Evolutionary conservation across 2,329 filamentous ascomycete genomes (phyloP), one percentile per base, ranked within the genome.

Genomic region (Epichloe hybrida): DNA sequence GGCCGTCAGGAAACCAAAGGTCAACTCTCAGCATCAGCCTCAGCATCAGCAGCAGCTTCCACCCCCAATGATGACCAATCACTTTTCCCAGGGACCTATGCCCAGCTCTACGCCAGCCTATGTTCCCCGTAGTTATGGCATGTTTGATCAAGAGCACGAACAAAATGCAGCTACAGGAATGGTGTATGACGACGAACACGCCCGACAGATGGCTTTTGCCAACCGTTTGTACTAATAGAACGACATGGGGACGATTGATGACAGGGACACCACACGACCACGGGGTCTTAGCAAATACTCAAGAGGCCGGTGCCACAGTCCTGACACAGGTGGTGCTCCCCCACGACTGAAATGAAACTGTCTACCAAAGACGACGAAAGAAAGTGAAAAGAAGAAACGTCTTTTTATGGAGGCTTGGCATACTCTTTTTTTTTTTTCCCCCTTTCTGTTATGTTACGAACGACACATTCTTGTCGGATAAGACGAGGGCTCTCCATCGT

Each of bases 91-190:
- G 5, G 23, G 57, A 51, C 61, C 62, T 13, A 57, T 65, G 50
- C 55, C 60, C 48, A 60, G 57, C 52, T 59, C 62, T 46, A 53
- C 58, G 35, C 63, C 63, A 6, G 62, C 66, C 13, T 60, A 62
- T 23, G 64, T 67, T 27, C 46, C 59, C 13, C 50, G 55, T 20
- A 55, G 62, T 40, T 76, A 74, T 53, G 68, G 69, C 35, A 68
- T 75, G 59, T 74, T 71, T 53, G 73, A 74, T 38, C 66, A 69
- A 43, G 69, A 72, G n/a, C 67, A 71, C 35, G 63, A 64, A 21
- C 59, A 52, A 27, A 46, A 46, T n/a, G 49, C 43, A 6, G 41
- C 48, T 13, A 64, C 62, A 39, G 67, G 64, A 13, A 64, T 69
- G 38, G 57, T 71, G 23, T 76, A 76, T 53, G 72, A 72, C 21